Evolutionary conservation across 257 asterid species (phyloP), one percentile per base, ranked within the genome.

Genomic region (Mitragyna speciosa): DNA sequence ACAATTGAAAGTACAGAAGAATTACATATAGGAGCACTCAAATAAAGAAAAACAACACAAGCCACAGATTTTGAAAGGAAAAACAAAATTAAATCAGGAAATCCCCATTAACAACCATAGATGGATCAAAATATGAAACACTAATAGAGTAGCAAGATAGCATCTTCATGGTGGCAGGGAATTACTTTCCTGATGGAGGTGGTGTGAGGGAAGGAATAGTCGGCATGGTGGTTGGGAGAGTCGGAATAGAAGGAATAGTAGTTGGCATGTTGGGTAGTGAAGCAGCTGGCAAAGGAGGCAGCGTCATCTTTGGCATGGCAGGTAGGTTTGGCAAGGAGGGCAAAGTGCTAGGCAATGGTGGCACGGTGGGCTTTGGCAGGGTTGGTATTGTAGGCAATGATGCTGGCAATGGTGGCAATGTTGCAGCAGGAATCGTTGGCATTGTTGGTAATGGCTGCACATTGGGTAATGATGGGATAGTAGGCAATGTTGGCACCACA

Each of bases 221-320:
- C 39, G 39, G 39, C 39, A 36, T 36, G 39, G 90, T 30, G 77
- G 48, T 45, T 5, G 48, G 48, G 6, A 59, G 58, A 48, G 67
- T 73, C 12, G 86, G 90, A 47, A 86, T 54, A 36, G 85, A 77
- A 1, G 86, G 87, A 31, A 83, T 47, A 3, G 80, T 26, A 70
- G 74, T 70, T 10, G 89, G 87, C 28, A 86, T 79, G 43, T 76
- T 78, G 5, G 88, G 87, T 22, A 79, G 64, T 45, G 84, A 70
- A 66, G 33, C 64, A 17, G 66, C 70, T 0, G 84, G 83, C 80
- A 83, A 28, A 20, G 87, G 86, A 7, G 85, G 85, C 59, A 76
- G 28, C 0, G 75, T 67, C 14, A 24, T 54, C 76, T 77, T 77
- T 9, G 87, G 84, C 71, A 59, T 72, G 36, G 80, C 48, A 45